These are phyloP conservation scores for Leucosporidium scottii DNA, from an alignment of 768 basidiomycete species.

Conservation along the genomic window DNA sequence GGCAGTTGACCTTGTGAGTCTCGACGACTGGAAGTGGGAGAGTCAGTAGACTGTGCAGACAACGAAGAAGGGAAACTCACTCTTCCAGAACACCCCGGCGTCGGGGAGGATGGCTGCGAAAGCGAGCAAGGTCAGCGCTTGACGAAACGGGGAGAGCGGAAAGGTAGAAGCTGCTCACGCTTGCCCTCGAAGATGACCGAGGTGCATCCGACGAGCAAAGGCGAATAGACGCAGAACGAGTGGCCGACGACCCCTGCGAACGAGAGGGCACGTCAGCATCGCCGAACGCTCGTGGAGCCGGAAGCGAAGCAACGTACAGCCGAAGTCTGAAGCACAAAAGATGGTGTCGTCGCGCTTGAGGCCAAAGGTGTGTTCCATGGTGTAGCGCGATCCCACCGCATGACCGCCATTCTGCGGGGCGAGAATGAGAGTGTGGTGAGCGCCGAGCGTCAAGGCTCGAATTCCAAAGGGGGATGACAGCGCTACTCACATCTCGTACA, in stretches of 20 bases:
- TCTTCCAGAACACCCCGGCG: slow-evolving; percentile 12
- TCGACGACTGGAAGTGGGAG: neutral
- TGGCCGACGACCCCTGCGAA: slow-evolving; percentile 1
- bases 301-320: neutral
- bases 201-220: slow-evolving; percentile 6
- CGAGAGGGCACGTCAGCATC: neutral
- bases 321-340: neutral
- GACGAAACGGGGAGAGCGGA: no score
- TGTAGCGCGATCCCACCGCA: slow-evolving; percentile 7
- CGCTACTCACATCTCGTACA: neutral
- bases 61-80: neutral
- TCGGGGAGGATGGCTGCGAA: slow-evolving; percentile 8
- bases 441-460: no score
- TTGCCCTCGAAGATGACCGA: slow-evolving; percentile 14
- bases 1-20: neutral
- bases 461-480: no score
- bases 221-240: slow-evolving; percentile 8
- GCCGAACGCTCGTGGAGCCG: neutral
- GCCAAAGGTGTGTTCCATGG: slow-evolving; percentile 1
- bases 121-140: no score
- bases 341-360: slow-evolving; percentile 7
- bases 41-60: neutral
- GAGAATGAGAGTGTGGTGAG: no score
- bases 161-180: neutral
- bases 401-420: slow-evolving; percentile 5